Evolutionary conservation across 805 yeast species (phyloP).

Genomic region (Candida glaebosa): DNA sequence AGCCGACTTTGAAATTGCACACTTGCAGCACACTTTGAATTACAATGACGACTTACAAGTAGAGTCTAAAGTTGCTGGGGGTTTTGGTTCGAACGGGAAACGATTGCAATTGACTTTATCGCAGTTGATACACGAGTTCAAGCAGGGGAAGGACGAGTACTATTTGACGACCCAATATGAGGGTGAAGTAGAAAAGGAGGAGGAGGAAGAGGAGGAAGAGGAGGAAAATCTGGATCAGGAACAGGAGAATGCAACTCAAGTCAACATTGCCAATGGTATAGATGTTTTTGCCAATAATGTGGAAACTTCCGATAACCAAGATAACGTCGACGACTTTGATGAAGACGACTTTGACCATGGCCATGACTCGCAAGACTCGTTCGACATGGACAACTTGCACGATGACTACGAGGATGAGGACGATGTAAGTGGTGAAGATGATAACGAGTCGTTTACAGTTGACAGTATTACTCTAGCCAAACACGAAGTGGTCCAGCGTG

Average conservation of each 20-base stretch:
- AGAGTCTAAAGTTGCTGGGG: slow-evolving; percentile 54
- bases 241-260: slow-evolving; percentile 9
- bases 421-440: slow-evolving; percentile 13
- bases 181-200: slow-evolving; percentile 21
- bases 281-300: slow-evolving; percentile 10
- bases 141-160: slow-evolving; percentile 35
- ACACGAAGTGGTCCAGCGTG: slow-evolving; percentile 24
- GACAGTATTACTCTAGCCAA: slow-evolving; percentile 14
- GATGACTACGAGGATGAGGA: slow-evolving; percentile 43
- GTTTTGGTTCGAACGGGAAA: slow-evolving; percentile 64
- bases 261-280: not conserved
- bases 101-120: slow-evolving; percentile 49
- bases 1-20: slow-evolving; percentile 27
- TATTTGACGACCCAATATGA: slow-evolving; percentile 74
- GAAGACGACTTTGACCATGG: slow-evolving; percentile 16
- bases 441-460: slow-evolving; percentile 11
- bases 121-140: slow-evolving; percentile 44
- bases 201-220: slow-evolving; percentile 10
- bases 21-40: slow-evolving; percentile 34
- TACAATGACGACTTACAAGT: slow-evolving; percentile 45
- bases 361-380: slow-evolving; percentile 16
- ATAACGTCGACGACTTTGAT: slow-evolving; percentile 8
- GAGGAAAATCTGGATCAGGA: slow-evolving; percentile 13
- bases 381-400: slow-evolving; percentile 28
- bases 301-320: slow-evolving; percentile 9